Base-by-base conservation (phyloP, 352 stramenopile genomes). In the Globisporangium cederbergense region DNA sequence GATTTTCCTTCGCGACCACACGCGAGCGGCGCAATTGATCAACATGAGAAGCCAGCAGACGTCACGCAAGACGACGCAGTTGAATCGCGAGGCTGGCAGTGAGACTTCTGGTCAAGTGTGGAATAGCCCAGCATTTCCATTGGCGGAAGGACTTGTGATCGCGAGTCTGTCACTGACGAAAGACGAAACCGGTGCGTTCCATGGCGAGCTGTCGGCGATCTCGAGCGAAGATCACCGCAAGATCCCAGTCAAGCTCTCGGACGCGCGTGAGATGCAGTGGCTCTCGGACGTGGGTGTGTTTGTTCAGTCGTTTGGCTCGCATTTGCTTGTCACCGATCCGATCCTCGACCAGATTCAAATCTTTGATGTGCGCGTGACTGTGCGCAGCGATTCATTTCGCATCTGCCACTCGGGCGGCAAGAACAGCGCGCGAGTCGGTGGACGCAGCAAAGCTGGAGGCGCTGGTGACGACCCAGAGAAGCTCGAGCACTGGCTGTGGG, bases 311-410 rank as follows among this genome's bases (percentile, higher is more conserved):
- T 73, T 75, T 61, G 69, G 64, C 5, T 66, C 79, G 10, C 55
- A 61, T 18, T 13, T 88, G 16, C 70, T 83, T 16, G 43, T 72
- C 20, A 18, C 78, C 2, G 66, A 85, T 45, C 53, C 62, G 1
- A 0, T 70, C 0, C 36, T 49, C 18, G 32, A 59, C 32, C 55
- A 51, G 55, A 47, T 79, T 8, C 55, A 60, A 2, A 62, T 76
- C 0, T 52, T 65, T 54, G 46, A 67, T 22, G 43, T 77, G 2
- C 46, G 60, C 3, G 77, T 79, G 16, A 83, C 77, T 11, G 72
- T 83, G 25, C 72, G 75, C 34, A 89, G 78, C 32, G 78, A 89
- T 28, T 84, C 77, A 3, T 86, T 79, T 34, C 72, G 75, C 3
- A 88, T 89, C 18, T 66, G 71, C 34, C 77, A 81, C 34, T 58